A percentile compares a stretch with the other conserved stretches of the same genome.
Conservation (phyloP, 192 early-diverging fungal genomes). For the Paraglomus brasilianum region DNA sequence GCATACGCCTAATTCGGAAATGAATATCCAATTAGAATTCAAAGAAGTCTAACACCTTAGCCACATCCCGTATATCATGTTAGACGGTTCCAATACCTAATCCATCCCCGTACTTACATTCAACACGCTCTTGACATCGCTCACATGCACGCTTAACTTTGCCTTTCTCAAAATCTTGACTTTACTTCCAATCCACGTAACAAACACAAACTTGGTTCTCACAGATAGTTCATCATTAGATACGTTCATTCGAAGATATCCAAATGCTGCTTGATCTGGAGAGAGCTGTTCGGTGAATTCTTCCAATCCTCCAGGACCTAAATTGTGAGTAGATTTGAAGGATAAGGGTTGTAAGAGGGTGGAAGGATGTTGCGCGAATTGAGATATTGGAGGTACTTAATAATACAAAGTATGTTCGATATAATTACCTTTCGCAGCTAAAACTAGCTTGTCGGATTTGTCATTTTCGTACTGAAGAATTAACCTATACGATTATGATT, state of each 20-base stretch:
- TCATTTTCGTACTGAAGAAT: slow-evolving; percentile 13
- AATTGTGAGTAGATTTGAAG: no score
- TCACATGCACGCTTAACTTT: slow-evolving; percentile 19
- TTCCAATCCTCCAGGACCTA: neutral
- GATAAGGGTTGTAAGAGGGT: no score
- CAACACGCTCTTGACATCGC: slow-evolving; percentile 17
- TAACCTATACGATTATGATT: neutral
- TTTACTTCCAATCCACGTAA: slow-evolving; percentile 16
- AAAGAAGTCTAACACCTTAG: no score
- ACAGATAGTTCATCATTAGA: slow-evolving; percentile 30
- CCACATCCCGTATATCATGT: no score
- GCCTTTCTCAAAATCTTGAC: slow-evolving; percentile 28
- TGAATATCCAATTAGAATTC: neutral
- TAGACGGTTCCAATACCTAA: neutral
- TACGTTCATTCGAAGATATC: slow-evolving; percentile 7
- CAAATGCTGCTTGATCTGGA: slow-evolving; percentile 15
- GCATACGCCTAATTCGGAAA: slow-evolving; percentile 7
- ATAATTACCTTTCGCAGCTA: slow-evolving; percentile 10
- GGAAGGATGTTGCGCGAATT: no score
- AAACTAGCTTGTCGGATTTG: neutral
- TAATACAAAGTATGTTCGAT: no score
- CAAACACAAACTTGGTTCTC: slow-evolving; percentile 21
- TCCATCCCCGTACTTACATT: neutral
- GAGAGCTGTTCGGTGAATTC: neutral
- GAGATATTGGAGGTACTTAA: no score